Evolutionary conservation across 1,284 basidiomycete species (phyloP).

Genomic region (Ceratobasidium sp.): DNA sequence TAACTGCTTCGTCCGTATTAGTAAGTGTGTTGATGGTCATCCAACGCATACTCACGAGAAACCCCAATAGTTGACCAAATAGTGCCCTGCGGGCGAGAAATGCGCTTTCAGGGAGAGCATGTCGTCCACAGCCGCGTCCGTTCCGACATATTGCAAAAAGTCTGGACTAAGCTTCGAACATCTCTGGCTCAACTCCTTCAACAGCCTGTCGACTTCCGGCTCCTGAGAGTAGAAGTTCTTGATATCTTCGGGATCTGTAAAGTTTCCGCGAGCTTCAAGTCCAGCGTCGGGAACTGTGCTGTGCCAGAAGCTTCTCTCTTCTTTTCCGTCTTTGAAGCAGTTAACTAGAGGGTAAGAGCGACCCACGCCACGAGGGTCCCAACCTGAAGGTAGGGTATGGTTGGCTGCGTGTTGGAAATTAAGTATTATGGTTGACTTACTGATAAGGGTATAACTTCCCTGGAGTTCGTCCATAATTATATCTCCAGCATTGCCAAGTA

Average conservation of each 20-base stretch:
- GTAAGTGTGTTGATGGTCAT: conserved; percentile 44
- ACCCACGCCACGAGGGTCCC: conserved; percentile 8
- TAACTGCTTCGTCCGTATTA: conserved; percentile 26
- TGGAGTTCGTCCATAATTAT: background rate
- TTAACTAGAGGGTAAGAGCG: conserved; percentile 1
- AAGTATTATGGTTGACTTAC: background rate
- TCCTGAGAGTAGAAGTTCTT: conserved; percentile 12
- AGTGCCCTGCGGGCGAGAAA: conserved; percentile 36
- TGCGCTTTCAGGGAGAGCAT: conserved; percentile 47
- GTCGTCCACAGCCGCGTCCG: conserved; percentile 36
- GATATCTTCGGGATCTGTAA: background rate
- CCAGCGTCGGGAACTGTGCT: conserved; percentile 41
- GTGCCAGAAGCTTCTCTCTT: conserved; percentile 24
- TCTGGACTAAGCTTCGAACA: background rate
- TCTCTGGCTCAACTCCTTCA: background rate
- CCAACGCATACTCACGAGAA: conserved; percentile 50
- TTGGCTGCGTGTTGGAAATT: background rate
- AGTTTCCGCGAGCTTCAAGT: conserved; percentile 38
- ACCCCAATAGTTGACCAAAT: conserved; percentile 48
- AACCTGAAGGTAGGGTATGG: background rate
- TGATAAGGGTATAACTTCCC: conserved; percentile 16
- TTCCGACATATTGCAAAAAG: conserved; percentile 18
- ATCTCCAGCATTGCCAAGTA: background rate
- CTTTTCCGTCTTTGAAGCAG: conserved; percentile 16
- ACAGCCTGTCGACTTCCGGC: background rate